Percentiles rank a stretch among this genome's conserved stretches.
phyloP scores from a whole-genome alignment of 805 yeast genomes.

The Candida nemodendra region DNA sequence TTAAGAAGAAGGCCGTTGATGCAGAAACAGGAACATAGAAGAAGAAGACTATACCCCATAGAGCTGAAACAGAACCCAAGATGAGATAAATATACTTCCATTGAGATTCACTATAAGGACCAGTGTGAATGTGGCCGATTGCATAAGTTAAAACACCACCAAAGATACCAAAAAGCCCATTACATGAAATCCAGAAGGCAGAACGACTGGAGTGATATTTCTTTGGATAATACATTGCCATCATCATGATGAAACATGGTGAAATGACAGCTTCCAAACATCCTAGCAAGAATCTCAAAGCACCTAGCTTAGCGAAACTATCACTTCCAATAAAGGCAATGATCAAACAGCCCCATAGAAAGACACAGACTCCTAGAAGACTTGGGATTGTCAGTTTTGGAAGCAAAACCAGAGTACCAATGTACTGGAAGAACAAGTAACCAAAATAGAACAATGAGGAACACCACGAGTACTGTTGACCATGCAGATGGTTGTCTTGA shows the following conservation, averaged over 20 bases:
- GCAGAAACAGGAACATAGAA: conserved; percentile 44
- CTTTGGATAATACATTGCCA: conserved; percentile 29
- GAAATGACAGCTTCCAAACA: conserved; percentile 42
- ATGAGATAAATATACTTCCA: conserved; percentile 46
- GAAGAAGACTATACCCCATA: conserved; percentile 24
- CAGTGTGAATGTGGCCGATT: conserved; percentile 36
- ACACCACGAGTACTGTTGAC: conserved; percentile 34
- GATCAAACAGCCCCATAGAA: conserved; percentile 60
- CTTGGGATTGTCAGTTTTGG: conserved; percentile 59
- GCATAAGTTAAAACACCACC: conserved; percentile 29
- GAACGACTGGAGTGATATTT: conserved; percentile 24
- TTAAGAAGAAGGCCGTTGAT: conserved; percentile 39
- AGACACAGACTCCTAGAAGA: conserved; percentile 43
- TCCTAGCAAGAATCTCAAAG: conserved; percentile 44
- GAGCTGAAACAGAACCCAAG: conserved; percentile 43
- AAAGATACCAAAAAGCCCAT: conserved; percentile 22
- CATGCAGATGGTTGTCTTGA: conserved; percentile 45
- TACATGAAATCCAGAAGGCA: conserved; percentile 39
- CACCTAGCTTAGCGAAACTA: conserved; percentile 41
- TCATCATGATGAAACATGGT: conserved; percentile 31
- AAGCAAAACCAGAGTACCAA: conserved; percentile 43
- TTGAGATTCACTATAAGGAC: conserved; percentile 32
- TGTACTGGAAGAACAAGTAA: conserved; percentile 53
- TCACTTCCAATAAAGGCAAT: conserved; percentile 46
- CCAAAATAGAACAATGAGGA: conserved; percentile 46